These are phyloP conservation scores for Hypocrella siamensis DNA, from an alignment of 2,329 filamentous ascomycete genomes.

Conservation along the genomic window DNA sequence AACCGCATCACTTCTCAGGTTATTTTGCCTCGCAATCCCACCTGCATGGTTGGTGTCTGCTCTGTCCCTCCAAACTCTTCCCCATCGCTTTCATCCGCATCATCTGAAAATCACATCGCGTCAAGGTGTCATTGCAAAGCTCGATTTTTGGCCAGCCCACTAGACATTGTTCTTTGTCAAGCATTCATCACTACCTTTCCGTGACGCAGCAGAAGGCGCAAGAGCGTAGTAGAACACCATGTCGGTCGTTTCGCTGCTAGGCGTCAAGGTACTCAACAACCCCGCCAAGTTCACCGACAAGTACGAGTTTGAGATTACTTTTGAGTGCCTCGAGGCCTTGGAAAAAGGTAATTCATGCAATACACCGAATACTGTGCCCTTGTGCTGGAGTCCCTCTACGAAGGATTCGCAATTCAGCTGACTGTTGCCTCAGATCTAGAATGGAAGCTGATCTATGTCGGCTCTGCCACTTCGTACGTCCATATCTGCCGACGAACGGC, in stretches of 20 bases:
- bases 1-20: too few species aligned
- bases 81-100: too few species aligned
- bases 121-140: too few species aligned
- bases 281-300: constrained; percentile 83
- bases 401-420: background rate
- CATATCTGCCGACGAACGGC: background rate
- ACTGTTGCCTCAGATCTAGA: constrained; percentile 56
- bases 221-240: constrained; percentile 32
- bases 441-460: constrained; percentile 98
- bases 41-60: too few species aligned
- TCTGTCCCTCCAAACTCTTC: too few species aligned
- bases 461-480: constrained; percentile 87
- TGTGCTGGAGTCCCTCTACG: background rate
- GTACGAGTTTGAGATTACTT: constrained; percentile 97
- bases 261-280: constrained; percentile 94
- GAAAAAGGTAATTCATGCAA: constrained; percentile 95
- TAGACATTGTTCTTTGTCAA: too few species aligned
- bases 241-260: constrained; percentile 92
- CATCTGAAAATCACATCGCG: too few species aligned
- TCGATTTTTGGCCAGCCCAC: too few species aligned
- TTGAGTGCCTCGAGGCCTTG: constrained; percentile 88
- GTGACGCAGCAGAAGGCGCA: too few species aligned
- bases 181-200: too few species aligned
- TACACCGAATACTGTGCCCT: too few species aligned
- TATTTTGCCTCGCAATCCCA: too few species aligned